Conservation (phyloP, 768 basidiomycete species). For the Lepiota subincarnata region DNA sequence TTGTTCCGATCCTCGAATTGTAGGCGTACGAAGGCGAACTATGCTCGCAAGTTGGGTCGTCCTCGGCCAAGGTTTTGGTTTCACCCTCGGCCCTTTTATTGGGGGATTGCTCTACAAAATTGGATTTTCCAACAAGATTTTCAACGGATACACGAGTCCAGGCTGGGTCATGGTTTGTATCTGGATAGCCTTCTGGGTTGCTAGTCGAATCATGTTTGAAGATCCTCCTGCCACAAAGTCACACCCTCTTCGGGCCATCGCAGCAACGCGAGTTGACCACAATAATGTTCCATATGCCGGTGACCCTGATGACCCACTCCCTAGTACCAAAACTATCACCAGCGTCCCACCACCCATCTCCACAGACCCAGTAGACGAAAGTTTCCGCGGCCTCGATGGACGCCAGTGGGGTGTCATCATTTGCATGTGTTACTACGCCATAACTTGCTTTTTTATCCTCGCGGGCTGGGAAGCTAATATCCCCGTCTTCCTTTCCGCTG, state of each 20-base stretch:
- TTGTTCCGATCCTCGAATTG: slow-evolving; percentile 66
- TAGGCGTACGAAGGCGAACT: slow-evolving; percentile 59
- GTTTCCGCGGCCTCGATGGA: slow-evolving; percentile 13
- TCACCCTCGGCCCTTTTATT: slow-evolving; percentile 59
- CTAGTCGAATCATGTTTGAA: slow-evolving; percentile 31
- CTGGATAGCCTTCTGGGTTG: slow-evolving; percentile 50
- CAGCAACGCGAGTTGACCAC: not conserved
- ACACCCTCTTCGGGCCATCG: not conserved
- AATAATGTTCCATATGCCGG: not conserved
- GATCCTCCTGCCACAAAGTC: slow-evolving; percentile 23
- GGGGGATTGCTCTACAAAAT: slow-evolving; percentile 61
- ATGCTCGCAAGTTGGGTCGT: slow-evolving; percentile 61
- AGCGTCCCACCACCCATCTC: slow-evolving; percentile 6
- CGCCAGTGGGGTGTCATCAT: slow-evolving; percentile 46
- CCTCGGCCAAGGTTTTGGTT: slow-evolving; percentile 57
- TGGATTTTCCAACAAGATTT: slow-evolving; percentile 50
- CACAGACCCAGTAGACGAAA: slow-evolving; percentile 1
- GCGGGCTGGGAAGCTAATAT: slow-evolving; percentile 69
- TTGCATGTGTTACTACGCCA: slow-evolving; percentile 69
- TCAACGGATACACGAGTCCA: slow-evolving; percentile 67
- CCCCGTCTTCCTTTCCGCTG: slow-evolving; percentile 50
- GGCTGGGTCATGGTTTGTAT: slow-evolving; percentile 58
- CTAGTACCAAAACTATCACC: slow-evolving; percentile 29
- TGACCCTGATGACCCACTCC: slow-evolving; percentile 37
- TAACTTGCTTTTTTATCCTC: slow-evolving; percentile 68